Base-by-base conservation (phyloP, 768 basidiomycete genomes). In the Chiua virens region DNA sequence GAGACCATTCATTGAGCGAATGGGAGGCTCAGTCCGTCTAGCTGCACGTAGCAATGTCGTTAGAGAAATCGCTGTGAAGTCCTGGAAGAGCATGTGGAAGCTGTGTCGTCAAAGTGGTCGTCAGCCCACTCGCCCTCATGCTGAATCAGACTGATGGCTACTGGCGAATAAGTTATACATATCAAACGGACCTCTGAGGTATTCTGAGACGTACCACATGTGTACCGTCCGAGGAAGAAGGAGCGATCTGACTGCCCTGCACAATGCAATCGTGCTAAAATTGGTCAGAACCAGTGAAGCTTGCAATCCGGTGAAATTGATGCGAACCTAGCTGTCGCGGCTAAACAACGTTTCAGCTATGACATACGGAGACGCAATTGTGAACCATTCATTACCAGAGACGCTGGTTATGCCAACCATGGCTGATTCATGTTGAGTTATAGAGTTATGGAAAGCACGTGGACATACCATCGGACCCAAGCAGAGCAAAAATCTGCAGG, bases 171-270 rank as follows among this genome's bases (percentile, higher is more conserved):
- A 58, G 56, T 42, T 11, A 34, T 8, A 10, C 6, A 5, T n/a
- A 36, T 21, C 27, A 22, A 28, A 39, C 37, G 1, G 5, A 5
- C 15, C 13, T 20, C 9, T 22, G 18, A 8, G 8, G 15, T 5
- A 15, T 14, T 8, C 2, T 15, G 13, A 21, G 15, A 62, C 57
- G 41, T 49, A 20, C 37, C 6, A 25, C 20, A 7, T 10, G 36
- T 34, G 3, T 2, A 1, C 10, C 8, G 39, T 1, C 28, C 17
- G 47, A 39, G 54, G 17, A 5, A 32, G 47, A 15, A 62, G 55
- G 30, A 64, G 62, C 18, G 46, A 54, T 5, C 51, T 60, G 32
- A 62, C 58, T 1, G 40, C 61, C 43, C 61, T 51, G 25, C 42
- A 53, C 5, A 54, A 60, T 10, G 49, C 58, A 11, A 58, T 64